Base-by-base conservation (phyloP, 768 basidiomycete species). In the Glaciozyma antarctica region DNA sequence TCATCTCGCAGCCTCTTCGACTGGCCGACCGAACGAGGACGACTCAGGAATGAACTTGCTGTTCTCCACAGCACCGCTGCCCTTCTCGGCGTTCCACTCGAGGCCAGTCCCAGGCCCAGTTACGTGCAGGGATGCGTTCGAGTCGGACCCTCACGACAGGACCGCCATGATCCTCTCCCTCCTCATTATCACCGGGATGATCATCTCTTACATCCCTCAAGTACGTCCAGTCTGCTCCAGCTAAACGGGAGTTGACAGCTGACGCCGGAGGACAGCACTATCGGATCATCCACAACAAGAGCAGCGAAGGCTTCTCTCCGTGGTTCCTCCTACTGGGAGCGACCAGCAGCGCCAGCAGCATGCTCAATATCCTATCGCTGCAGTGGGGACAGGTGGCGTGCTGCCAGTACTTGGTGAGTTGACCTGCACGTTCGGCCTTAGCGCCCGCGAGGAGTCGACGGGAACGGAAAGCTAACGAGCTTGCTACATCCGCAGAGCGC, bases 281-380 rank as follows among this genome's bases (percentile, higher is more conserved):
- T 41, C 59, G 90, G 10, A 95, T 95, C 70, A 87, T 95, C 72
- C 75, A 79, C 58, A 81, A 84, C 28, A 81, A 83, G 47, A 86
- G 90, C 0, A 90, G 88, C 0, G 86, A 93, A 70, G 95, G 95
- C 0, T 85, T 98, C 68, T 92, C 88, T 67, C 90, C 93, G 22
- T 86, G 88, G 82, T 98, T 88, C 73, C 78, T 98, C 43, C 79
- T 97, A 9, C 83, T 98, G 0, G 95, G 95, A 10, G 62, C 76
- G 13, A 78, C 78, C 5, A 74, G 74, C 10, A 72, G 72, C 9
- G 76, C 78, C 1, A 75, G 73, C 16, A 75, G 72, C 0, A 63
- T 75, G 70, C 71, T 73, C 49, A 74, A 73, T 68, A 88, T 93
- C 77, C 78, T 93, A 22, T 84, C 88, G 0, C 81, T 95, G 70